Evolutionary conservation across 1,139 yeast species (phyloP), one percentile per base, ranked within the genome.

Genomic region (Magnusiomyces sp.): DNA sequence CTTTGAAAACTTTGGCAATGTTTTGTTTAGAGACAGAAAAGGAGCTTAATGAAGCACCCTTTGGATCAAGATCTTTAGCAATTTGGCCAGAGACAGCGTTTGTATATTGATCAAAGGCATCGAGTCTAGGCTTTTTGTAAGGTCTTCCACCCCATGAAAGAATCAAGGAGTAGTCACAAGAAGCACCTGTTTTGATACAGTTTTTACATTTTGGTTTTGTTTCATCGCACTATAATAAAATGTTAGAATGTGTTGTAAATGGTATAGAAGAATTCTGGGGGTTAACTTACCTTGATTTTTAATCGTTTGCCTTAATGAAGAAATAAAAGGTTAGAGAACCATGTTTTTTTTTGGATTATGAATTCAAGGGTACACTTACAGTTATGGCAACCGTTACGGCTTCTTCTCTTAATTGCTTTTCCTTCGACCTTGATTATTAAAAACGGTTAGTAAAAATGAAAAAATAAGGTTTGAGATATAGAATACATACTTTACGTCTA

Each of bases 131-230:
- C 46, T 72, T 71, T 54, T 72, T 76, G 55, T 71, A 79, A 0
- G 87, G 88, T 47, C 90, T 64, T 0, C 92, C 92, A 20, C 90
- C 92, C 95, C 95, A 85, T 0, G 80, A 77, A 40, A 85, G 68
- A 55, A 74, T 78, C 27, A 83, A 59, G 2, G 83, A 71, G 59
- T 85, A 85, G 59, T 83, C 90, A 65, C 95, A 85, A 1, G 62
- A 55, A 10, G 68, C 56, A n/a, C 68, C 65, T 1, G 76, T 68
- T 54, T 76, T 79, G 3, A 63, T 47, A 61, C 95, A 86, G 53
- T 76, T 71, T 1, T 75, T 62, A 58, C 95, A 86, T 0, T 59
- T 53, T 0, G 95, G 95, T 58, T 81, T 81, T n/a, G 46, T 56
- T 61, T 84, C 94, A 58, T 81, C 83, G 61, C 95, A 85, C 63